Base-by-base conservation (phyloP, 1,139 yeast genomes). In the Meyerozyma carpophila region DNA sequence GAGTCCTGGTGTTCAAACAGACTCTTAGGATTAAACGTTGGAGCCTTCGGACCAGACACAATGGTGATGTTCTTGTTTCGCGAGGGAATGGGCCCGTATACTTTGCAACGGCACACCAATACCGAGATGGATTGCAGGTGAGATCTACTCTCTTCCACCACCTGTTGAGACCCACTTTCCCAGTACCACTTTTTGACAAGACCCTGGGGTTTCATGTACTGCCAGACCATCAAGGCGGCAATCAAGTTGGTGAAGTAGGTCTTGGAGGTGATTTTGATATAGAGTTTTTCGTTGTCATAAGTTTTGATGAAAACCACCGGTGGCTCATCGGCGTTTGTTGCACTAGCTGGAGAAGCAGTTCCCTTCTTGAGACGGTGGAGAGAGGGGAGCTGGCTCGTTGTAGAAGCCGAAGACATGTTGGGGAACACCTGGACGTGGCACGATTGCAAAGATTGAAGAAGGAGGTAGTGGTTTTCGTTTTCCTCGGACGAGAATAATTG, bases 191-290 rank as follows among this genome's bases (percentile, higher is more conserved):
- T 82, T 49, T 79, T 77, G 27, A 74, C 75, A 13, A 83, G 59
- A 0, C 89, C 87, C 36, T 63, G 69, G 2, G 83, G 80, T 48
- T 69, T 75, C 51, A 84, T 56, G 40, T 75, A 70, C 51, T 82
- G 84, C 93, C 94, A 84, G 40, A 82, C 76, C 31, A 81, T 56
- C 40, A 84, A 61, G 20, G 75, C 58, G 38, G 79, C 66, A n/a
- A 84, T 51, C 27, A 84, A 57, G 41, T 67, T 66, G 29, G 76
- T 69, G 47, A 82, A 81, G 36, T 64, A 67, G n/a, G 60, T 47
- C 46, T 66, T 71, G 24, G 75, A 67, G 2, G 68, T 58, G 7
- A 78, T 65, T 44, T 68, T 71, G 42, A 82, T 61, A 54, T 69
- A 79, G 10, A 79, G 59, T 43, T 68, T 70, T 36, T 70, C 76